Evolutionary conservation across 1,139 yeast genomes (phyloP).

Genomic region (Diutina neorugosa): DNA sequence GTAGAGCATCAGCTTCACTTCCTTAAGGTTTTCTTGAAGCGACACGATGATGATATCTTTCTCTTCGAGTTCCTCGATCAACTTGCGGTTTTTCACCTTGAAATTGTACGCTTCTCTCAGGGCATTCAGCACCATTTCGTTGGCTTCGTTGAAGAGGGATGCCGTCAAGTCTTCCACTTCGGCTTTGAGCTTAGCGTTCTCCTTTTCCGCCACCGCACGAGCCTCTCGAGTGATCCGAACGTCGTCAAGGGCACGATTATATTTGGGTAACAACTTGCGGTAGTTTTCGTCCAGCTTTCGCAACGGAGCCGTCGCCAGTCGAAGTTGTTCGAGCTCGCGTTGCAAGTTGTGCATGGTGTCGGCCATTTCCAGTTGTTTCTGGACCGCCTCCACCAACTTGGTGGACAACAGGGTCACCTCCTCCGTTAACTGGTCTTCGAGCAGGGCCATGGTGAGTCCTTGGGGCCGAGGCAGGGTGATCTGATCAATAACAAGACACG

Average conservation of each 20-base stretch:
- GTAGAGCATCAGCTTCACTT: slow-evolving; percentile 41
- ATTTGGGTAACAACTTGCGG: slow-evolving; percentile 11
- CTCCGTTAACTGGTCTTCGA: slow-evolving; percentile 3
- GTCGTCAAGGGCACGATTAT: slow-evolving; percentile 17
- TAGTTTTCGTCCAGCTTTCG: slow-evolving; percentile 5
- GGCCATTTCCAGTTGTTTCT: slow-evolving; percentile 44
- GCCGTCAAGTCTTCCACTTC: slow-evolving; percentile 75
- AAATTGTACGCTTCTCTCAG: slow-evolving; percentile 44
- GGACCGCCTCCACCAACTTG: slow-evolving; percentile 47
- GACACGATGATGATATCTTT: slow-evolving; percentile 57
- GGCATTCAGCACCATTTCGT: slow-evolving; percentile 66
- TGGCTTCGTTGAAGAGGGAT: slow-evolving; percentile 69
- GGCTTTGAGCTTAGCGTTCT: slow-evolving; percentile 43
- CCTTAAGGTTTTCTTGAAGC: slow-evolving; percentile 57
- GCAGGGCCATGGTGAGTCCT: background rate
- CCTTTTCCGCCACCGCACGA: slow-evolving; percentile 41
- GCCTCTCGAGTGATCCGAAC: slow-evolving; percentile 18
- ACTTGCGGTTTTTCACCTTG: slow-evolving; percentile 21
- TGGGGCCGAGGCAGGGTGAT: background rate
- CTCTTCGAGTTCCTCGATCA: slow-evolving; percentile 53
- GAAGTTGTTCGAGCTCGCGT: background rate
- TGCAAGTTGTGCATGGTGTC: slow-evolving; percentile 24
- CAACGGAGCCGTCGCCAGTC: background rate
- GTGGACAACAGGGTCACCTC: slow-evolving; percentile 50
- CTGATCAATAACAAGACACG: background rate